Conservation (phyloP, 192 early-diverging fungal species). For the Dimargaris verticillata region DNA sequence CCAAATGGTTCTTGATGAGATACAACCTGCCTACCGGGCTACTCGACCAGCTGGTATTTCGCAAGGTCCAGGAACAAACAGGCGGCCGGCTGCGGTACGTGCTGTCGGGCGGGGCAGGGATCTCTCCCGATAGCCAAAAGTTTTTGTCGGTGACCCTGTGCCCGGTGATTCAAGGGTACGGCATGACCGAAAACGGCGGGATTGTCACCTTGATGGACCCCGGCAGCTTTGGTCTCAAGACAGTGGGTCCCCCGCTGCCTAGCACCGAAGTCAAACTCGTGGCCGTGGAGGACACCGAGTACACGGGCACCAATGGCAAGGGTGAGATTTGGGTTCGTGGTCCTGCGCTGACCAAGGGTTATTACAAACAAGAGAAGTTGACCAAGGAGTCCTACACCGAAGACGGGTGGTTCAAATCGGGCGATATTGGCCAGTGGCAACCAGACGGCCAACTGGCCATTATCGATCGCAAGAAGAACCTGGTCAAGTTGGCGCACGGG, state of each 20-base stretch:
- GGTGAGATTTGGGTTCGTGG: slow-evolving; percentile 81
- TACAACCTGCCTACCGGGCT: slow-evolving; percentile 46
- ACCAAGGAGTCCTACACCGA: slow-evolving; percentile 48
- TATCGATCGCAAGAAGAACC: slow-evolving; percentile 87
- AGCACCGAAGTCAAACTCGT: slow-evolving; percentile 68
- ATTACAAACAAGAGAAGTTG: slow-evolving; percentile 52
- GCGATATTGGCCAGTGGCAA: slow-evolving; percentile 79
- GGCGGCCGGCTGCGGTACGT: slow-evolving; percentile 73
- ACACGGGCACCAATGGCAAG: slow-evolving; percentile 45
- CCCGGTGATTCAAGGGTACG: slow-evolving; percentile 78
- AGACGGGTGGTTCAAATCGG: slow-evolving; percentile 80
- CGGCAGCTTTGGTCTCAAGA: slow-evolving; percentile 34
- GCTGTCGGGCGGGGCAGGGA: slow-evolving; percentile 75
- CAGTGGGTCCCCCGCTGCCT: slow-evolving; percentile 60
- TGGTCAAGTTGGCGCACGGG: slow-evolving; percentile 81
- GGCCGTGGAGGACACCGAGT: slow-evolving; percentile 45
- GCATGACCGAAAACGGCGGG: slow-evolving; percentile 67
- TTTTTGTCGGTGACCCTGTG: slow-evolving; percentile 63
- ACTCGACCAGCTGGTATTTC: slow-evolving; percentile 66
- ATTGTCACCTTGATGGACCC: slow-evolving; percentile 51
- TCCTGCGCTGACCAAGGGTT: slow-evolving; percentile 57
- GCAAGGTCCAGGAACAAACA: slow-evolving; percentile 59
- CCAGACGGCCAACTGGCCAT: slow-evolving; percentile 59
- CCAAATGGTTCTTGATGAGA: slow-evolving; percentile 54
- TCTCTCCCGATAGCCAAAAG: slow-evolving; percentile 68